Percentiles rank a stretch among this genome's conserved stretches.
Conservation (phyloP, 2,329 filamentous ascomycete genomes). For the Neofusicoccum parvum region DNA sequence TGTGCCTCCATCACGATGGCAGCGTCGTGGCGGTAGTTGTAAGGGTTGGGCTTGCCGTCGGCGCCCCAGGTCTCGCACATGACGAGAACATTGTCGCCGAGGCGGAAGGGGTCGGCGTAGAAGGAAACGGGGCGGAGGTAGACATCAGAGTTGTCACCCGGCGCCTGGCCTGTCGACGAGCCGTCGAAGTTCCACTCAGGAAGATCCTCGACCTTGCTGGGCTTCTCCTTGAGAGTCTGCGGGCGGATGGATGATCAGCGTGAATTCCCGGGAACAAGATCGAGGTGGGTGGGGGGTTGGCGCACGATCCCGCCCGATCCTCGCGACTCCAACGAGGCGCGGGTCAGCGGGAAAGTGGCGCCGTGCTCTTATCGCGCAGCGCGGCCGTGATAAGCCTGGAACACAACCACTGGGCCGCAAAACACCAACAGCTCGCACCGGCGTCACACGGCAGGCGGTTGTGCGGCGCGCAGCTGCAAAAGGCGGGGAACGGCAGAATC, state of each 20-base stretch:
- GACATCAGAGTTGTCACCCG: slow-evolving; percentile 94
- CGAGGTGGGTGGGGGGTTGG: slow-evolving; percentile 21
- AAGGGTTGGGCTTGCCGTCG: slow-evolving; percentile 95
- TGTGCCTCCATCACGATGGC: slow-evolving; percentile 87
- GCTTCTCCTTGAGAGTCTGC: slow-evolving; percentile 66
- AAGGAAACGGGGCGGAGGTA: slow-evolving; percentile 90
- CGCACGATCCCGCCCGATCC: slow-evolving; percentile 16
- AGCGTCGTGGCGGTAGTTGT: slow-evolving; percentile 94
- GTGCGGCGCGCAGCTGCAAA: slow-evolving; percentile 11
- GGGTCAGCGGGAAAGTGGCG: slow-evolving; percentile 23
- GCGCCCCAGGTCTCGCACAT: slow-evolving; percentile 93
- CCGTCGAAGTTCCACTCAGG: slow-evolving; percentile 85
- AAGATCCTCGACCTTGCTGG: slow-evolving; percentile 63
- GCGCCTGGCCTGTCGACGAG: slow-evolving; percentile 88
- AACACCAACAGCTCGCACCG: not conserved
- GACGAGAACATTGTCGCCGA: slow-evolving; percentile 88
- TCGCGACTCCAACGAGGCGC: slow-evolving; percentile 11
- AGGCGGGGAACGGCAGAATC: slow-evolving; percentile 21
- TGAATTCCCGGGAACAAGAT: slow-evolving; percentile 19
- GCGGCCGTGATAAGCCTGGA: slow-evolving; percentile 33
- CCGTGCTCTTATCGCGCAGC: slow-evolving; percentile 32
- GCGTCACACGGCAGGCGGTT: slow-evolving; percentile 20
- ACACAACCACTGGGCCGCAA: not conserved
- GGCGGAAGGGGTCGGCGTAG: slow-evolving; percentile 90
- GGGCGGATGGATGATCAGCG: slow-evolving; percentile 21